Evolutionary conservation across 148 eudicot species (phyloP).

Genomic region (Chenopodium formosanum): DNA sequence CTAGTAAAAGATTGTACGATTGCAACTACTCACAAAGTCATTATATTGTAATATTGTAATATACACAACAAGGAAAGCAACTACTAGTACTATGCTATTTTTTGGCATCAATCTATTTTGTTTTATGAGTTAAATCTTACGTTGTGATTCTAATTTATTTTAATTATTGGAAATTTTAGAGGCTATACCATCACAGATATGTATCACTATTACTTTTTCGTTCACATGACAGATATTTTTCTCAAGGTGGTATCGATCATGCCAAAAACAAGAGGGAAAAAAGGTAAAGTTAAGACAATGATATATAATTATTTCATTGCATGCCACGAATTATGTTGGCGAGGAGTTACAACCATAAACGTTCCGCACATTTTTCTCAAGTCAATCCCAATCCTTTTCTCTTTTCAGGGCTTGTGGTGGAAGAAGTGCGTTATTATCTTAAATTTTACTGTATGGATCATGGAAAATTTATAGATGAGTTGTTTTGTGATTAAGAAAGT

Average conservation of each 20-base stretch:
- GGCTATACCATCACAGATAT: neutral
- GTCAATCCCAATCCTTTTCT: neutral
- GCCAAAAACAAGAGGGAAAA: neutral
- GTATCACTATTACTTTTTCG: neutral
- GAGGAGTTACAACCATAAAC: neutral
- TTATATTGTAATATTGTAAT: too few relatives aligned
- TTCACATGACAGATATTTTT: neutral
- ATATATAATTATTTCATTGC: neutral
- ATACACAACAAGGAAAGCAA: neutral
- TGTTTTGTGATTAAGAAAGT: too few relatives aligned
- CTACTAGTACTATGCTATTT: neutral
- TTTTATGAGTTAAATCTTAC: too few relatives aligned
- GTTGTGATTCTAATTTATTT: neutral
- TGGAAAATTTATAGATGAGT: too few relatives aligned
- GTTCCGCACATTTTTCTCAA: neutral
- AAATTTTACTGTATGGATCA: too few relatives aligned
- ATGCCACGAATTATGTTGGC: neutral
- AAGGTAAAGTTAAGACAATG: too few relatives aligned
- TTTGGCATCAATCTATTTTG: neutral
- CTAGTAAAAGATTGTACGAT: neutral
- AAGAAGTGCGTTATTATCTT: neutral
- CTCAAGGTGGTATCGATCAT: neutral
- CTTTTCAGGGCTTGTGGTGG: neutral
- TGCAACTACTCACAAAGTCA: neutral
- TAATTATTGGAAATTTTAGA: neutral